Base-by-base conservation (phyloP, 345 rosid species). In the Populus simonii region DNA sequence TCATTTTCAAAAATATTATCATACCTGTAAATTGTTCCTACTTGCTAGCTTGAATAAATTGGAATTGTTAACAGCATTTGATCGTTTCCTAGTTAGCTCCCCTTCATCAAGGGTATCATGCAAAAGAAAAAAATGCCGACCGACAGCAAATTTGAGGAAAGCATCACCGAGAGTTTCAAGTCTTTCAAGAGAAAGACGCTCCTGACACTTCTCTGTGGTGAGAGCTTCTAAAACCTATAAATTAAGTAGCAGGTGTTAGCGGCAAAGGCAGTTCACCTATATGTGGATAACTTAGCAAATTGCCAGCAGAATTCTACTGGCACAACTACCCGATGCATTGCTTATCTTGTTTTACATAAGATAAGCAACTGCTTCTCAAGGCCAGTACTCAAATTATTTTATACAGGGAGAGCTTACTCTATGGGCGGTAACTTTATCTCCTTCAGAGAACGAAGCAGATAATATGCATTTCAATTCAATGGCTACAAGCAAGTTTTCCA, bases 121-220 rank as follows among this genome's bases (percentile, higher is more conserved):
- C 66, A 79, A 84, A 72, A 94, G 92, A 85, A 94, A 94, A 78
- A 91, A 89, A 80, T 88, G 87, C 9, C 97, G 92, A 35, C 92
- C 92, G 43, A 94, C 97, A 20, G 90, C 87, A 89, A 85, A 93
- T 86, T 94, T 93, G 78, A 93, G 97, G 81, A 94, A 94, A 75
- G 93, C 89, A 85, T 94, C 98, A 72, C 98, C 98, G 66, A 94
- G 93, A 66, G 82, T 79, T 85, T 94, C 98, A 61, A 94, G 93
- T 83, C 98, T 89, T 83, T 94, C 98, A 81, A 94, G 94, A 69
- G 98, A 94, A 83, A 95, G 84, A 45, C 96, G 93, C 86, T 95
- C 99, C 80, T 90, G 98, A 82, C 99, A 95, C 78, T 84, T 95
- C 88, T 95, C 99, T 55, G 99, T 92, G 27, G 99, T 92, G 75